A percentile compares a stretch with the other conserved stretches of the same genome.
Evolutionary conservation across 352 stramenopile species (phyloP).

Genomic region (Elongisporangium senticosum): DNA sequence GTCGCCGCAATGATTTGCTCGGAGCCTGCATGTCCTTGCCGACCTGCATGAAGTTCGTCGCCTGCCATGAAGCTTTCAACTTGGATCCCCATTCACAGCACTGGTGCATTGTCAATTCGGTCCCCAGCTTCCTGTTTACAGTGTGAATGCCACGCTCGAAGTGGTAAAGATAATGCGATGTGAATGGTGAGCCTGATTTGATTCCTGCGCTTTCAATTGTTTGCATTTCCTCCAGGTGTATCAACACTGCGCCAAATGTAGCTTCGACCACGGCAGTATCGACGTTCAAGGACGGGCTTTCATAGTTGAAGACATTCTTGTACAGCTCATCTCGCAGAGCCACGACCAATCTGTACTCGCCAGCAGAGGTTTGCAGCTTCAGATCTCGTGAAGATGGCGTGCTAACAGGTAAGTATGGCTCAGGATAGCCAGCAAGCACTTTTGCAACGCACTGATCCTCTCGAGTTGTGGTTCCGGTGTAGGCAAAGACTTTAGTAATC

Average conservation of each 20-base stretch:
- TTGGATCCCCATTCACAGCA: no score
- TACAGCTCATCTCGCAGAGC: conserved; percentile 4
- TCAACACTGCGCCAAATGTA: conserved; percentile 7
- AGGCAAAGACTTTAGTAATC: conserved; percentile 15
- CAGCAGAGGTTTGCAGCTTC: background rate
- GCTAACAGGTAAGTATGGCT: conserved; percentile 6
- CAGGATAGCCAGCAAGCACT: conserved; percentile 9
- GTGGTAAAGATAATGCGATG: no score
- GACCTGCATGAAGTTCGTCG: no score
- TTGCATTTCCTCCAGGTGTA: conserved; percentile 4
- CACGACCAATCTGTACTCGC: conserved; percentile 6
- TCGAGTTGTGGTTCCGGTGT: conserved; percentile 15
- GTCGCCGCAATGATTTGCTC: no score
- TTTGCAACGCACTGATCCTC: conserved; percentile 18
- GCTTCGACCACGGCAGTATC: conserved; percentile 1
- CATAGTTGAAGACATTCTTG: background rate
- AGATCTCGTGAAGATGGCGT: conserved; percentile 6
- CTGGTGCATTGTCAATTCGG: no score
- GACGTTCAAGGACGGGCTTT: conserved; percentile 7
- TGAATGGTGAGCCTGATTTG: no score
- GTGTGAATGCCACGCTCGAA: no score
- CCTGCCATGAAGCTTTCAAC: no score
- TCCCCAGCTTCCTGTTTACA: no score
- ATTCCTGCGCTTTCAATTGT: no score
- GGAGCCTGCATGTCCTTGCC: no score